Evolutionary conservation across 257 asterid genomes (phyloP).

Genomic region (Marsdenia floribunda): DNA sequence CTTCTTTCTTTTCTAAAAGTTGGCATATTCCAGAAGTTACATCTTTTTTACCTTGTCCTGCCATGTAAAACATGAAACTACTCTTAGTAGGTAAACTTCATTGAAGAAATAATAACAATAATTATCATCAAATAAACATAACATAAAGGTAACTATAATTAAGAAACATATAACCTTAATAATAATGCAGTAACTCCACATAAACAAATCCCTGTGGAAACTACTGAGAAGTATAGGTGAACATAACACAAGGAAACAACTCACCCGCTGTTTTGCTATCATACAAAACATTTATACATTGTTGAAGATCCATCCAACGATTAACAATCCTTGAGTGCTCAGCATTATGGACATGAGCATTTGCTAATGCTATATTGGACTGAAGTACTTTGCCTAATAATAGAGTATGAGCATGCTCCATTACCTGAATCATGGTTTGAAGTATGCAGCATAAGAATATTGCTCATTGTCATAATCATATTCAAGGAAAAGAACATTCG

Average conservation of each 20-base stretch:
- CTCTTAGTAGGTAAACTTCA: background rate
- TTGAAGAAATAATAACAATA: background rate
- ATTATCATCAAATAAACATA: background rate
- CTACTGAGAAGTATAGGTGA: background rate
- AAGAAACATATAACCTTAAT: background rate
- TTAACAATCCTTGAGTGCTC: conserved; percentile 51
- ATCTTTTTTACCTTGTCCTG: conserved; percentile 59
- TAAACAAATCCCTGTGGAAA: background rate
- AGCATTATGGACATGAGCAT: conserved; percentile 48
- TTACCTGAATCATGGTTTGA: conserved; percentile 45
- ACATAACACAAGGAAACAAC: conserved; percentile 22
- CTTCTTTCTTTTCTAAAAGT: conserved; percentile 89
- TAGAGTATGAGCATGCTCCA: conserved; percentile 89
- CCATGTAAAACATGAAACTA: conserved; percentile 18
- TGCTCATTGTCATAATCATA: conserved; percentile 3
- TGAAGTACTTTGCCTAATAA: conserved; percentile 72
- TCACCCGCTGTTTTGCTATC: conserved; percentile 78
- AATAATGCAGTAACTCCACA: background rate
- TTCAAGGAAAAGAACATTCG: conserved; percentile 1
- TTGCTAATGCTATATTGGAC: conserved; percentile 72
- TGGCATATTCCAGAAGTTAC: conserved; percentile 66
- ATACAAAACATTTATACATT: conserved; percentile 63
- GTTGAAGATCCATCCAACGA: conserved; percentile 93
- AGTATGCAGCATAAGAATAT: background rate
- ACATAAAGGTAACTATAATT: background rate